phyloP scores from a whole-genome alignment of 1,284 basidiomycete genomes.

The Moesziomyces sp. region DNA sequence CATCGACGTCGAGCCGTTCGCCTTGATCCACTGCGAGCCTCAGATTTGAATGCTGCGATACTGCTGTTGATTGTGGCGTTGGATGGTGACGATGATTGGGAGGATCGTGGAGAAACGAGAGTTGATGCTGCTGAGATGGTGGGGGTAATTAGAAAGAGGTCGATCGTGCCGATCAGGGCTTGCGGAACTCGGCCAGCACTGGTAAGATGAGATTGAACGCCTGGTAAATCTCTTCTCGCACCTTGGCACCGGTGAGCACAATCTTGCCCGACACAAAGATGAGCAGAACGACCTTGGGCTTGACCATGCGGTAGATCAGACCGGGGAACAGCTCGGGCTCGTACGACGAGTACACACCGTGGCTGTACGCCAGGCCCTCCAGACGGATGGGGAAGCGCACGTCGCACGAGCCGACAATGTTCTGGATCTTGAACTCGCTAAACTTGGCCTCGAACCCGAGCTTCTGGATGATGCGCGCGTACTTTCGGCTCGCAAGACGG shows the following conservation, averaged over 20 bases:
- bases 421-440: slow-evolving; percentile 99
- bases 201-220: slow-evolving; percentile 98
- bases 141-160: slow-evolving; percentile 32
- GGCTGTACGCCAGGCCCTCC: slow-evolving; percentile 96
- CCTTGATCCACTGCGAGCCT: neutral
- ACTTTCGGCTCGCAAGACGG: slow-evolving; percentile 95
- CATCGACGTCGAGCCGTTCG: slow-evolving; percentile 22
- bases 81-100: neutral
- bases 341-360: slow-evolving; percentile 98
- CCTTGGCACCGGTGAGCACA: slow-evolving; percentile 97
- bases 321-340: slow-evolving; percentile 99
- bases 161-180: slow-evolving; percentile 46
- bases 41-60: slow-evolving; percentile 31
- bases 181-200: slow-evolving; percentile 69
- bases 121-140: slow-evolving; percentile 34
- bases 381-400: slow-evolving; percentile 99
- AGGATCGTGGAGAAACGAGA: neutral
- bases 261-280: slow-evolving; percentile 99
- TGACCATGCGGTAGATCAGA: slow-evolving; percentile 99
- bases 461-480: slow-evolving; percentile 99
- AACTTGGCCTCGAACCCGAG: slow-evolving; percentile 99
- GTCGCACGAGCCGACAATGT: slow-evolving; percentile 95
- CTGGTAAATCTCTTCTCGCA: slow-evolving; percentile 98
- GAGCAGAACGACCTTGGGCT: slow-evolving; percentile 97
- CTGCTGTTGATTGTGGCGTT: slow-evolving; percentile 36